phyloP scores from a whole-genome alignment of 2,329 filamentous ascomycete genomes.

The Paracorniculantispora psalliotae region DNA sequence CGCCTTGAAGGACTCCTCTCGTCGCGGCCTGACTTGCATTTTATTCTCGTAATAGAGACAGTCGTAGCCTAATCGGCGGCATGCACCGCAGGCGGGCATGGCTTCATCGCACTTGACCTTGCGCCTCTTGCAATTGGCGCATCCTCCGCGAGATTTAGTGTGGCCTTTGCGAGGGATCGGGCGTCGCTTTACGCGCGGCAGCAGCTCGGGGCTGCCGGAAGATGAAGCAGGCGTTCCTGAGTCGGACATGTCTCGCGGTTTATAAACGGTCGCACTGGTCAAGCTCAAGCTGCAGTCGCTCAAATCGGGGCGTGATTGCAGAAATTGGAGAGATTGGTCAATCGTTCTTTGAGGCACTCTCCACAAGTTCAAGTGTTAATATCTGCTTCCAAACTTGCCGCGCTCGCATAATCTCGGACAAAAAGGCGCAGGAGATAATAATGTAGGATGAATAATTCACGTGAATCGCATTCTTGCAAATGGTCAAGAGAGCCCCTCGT shows the following conservation, averaged over 20 bases:
- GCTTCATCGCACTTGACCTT: slow-evolving; percentile 43
- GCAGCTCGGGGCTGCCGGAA: neutral
- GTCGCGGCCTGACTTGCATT: neutral
- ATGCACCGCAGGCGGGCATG: slow-evolving; percentile 31
- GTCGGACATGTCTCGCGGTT: neutral
- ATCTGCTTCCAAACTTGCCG: neutral
- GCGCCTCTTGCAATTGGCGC: slow-evolving; percentile 28
- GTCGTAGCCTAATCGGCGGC: slow-evolving; percentile 29
- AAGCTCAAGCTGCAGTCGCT: neutral
- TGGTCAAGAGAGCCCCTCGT: neutral
- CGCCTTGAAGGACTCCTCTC: neutral
- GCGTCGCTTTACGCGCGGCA: slow-evolving; percentile 19
- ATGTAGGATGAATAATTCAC: neutral
- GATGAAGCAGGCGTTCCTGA: slow-evolving; percentile 4
- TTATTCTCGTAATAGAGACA: slow-evolving; percentile 28
- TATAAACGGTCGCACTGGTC: neutral
- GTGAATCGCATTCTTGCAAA: neutral
- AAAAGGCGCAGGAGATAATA: no score
- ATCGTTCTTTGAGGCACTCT: neutral
- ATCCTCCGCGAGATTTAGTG: slow-evolving; percentile 30
- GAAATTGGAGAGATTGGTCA: neutral
- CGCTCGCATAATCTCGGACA: neutral
- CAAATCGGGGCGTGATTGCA: neutral
- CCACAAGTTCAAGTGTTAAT: no score
- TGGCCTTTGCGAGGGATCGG: slow-evolving; percentile 32